phyloP scores from a whole-genome alignment of 352 stramenopile genomes.

The Globisporangium carolinianum region DNA sequence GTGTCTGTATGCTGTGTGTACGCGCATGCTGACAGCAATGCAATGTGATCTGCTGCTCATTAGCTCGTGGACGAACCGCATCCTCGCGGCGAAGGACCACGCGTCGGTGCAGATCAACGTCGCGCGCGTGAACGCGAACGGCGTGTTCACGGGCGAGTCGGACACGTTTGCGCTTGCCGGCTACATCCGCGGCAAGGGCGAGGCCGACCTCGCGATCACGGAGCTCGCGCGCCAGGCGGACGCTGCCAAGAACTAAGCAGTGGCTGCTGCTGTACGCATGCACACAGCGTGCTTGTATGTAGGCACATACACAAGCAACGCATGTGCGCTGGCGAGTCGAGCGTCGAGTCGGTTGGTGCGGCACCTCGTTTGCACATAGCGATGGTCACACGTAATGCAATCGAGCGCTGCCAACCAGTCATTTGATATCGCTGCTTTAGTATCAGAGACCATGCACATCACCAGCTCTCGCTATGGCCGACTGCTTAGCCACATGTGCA shows the following conservation, averaged over 20 bases:
- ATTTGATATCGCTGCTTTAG: no score
- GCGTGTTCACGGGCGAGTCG: conserved; percentile 94
- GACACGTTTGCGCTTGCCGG: conserved; percentile 93
- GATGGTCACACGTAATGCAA: conserved; percentile 2
- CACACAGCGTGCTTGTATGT: no score
- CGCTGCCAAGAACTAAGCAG: conserved; percentile 61
- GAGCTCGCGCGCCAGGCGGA: conserved; percentile 69
- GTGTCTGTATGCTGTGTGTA: neutral
- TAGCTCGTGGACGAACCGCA: conserved; percentile 97
- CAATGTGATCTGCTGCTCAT: no score
- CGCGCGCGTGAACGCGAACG: conserved; percentile 95
- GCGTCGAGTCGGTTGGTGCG: conserved; percentile 12
- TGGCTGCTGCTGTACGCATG: neutral
- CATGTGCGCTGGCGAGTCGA: neutral
- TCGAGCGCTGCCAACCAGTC: no score
- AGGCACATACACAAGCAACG: neutral
- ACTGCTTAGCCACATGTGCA: no score
- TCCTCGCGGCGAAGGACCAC: conserved; percentile 97
- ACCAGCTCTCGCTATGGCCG: no score
- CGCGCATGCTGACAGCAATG: conserved; percentile 11
- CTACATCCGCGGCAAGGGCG: conserved; percentile 96
- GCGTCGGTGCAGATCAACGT: conserved; percentile 98
- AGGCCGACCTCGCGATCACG: conserved; percentile 92
- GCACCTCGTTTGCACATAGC: conserved; percentile 10
- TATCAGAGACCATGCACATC: no score